Percentiles rank a stretch among this genome's conserved stretches.
These are phyloP conservation scores for Podaxis sp. DNA, from an alignment of 768 basidiomycete species.

Conservation along the genomic window DNA sequence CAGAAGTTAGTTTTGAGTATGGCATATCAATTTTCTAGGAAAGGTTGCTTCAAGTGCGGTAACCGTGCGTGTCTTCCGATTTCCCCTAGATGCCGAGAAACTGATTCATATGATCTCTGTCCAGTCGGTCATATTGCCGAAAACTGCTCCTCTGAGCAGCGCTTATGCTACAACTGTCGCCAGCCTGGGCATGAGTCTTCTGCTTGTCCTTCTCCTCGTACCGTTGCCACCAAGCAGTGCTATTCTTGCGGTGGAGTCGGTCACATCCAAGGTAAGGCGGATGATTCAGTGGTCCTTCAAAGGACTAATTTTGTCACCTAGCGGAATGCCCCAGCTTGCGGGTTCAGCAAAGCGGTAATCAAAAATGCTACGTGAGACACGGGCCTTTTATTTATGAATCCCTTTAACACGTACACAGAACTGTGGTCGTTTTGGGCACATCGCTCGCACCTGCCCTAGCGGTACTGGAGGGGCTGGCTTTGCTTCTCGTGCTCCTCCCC, in stretches of 20 bases:
- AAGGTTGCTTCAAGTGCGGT: conserved; percentile 93
- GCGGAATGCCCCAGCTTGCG: conserved; percentile 85
- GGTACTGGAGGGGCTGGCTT: conserved; percentile 45
- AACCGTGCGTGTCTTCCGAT: conserved; percentile 60
- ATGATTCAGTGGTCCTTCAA: not conserved
- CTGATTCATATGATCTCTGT: conserved; percentile 17
- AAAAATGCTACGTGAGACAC: conserved; percentile 80
- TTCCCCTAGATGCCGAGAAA: conserved; percentile 14
- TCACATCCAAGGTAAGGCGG: conserved; percentile 64
- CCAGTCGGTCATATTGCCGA: conserved; percentile 92
- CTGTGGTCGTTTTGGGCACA: conserved; percentile 81
- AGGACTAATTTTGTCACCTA: conserved; percentile 21
- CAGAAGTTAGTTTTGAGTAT: conserved; percentile 44
- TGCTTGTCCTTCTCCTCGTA: conserved; percentile 82
- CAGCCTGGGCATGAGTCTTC: conserved; percentile 94
- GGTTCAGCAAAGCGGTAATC: conserved; percentile 59
- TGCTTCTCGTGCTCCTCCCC: conserved; percentile 68
- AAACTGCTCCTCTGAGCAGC: conserved; percentile 84
- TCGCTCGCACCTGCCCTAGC: conserved; percentile 73
- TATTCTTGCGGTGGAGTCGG: conserved; percentile 93
- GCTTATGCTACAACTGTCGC: conserved; percentile 93
- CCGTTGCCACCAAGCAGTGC: conserved; percentile 84
- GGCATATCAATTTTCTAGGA: conserved; percentile 83
- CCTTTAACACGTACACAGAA: conserved; percentile 42
- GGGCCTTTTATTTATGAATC: not conserved